phyloP scores from a whole-genome alignment of 2,329 filamentous ascomycete species.

The Trichoderma simmonsii region DNA sequence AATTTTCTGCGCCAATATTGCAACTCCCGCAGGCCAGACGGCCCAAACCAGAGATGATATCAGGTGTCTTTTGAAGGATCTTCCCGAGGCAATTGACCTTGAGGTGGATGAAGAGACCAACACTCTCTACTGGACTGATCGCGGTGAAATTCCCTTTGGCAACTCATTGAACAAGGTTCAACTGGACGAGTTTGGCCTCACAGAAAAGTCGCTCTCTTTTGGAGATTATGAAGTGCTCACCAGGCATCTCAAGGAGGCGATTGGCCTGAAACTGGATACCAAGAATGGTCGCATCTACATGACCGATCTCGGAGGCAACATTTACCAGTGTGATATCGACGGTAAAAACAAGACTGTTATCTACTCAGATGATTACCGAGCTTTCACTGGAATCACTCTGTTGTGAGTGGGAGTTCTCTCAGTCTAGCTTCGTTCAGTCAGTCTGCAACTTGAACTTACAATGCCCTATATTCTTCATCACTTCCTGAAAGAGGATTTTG shows the following conservation, averaged over 20 bases:
- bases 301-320: constrained; percentile 39
- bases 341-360: constrained; percentile 19
- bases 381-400: not conserved
- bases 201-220: constrained; percentile 27
- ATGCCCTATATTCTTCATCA: not conserved
- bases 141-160: constrained; percentile 54
- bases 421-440: not conserved
- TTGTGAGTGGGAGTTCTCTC: not conserved
- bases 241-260: constrained; percentile 43
- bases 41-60: constrained; percentile 40
- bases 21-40: constrained; percentile 34
- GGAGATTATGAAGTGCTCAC: constrained; percentile 23
- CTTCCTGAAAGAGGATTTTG: not conserved
- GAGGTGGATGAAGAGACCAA: constrained; percentile 47
- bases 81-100: constrained; percentile 58
- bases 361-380: not conserved
- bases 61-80: constrained; percentile 38
- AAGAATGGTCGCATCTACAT: constrained; percentile 36
- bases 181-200: constrained; percentile 1
- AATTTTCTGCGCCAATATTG: constrained; percentile 49
- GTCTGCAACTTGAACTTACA: not conserved
- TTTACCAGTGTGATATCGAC: constrained; percentile 37
- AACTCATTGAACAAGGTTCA: constrained; percentile 48
- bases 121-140: constrained; percentile 58
- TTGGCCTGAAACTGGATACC: constrained; percentile 42